Evolutionary conservation across 345 rosid species (phyloP).

Genomic region (Lagerstroemia speciosa): DNA sequence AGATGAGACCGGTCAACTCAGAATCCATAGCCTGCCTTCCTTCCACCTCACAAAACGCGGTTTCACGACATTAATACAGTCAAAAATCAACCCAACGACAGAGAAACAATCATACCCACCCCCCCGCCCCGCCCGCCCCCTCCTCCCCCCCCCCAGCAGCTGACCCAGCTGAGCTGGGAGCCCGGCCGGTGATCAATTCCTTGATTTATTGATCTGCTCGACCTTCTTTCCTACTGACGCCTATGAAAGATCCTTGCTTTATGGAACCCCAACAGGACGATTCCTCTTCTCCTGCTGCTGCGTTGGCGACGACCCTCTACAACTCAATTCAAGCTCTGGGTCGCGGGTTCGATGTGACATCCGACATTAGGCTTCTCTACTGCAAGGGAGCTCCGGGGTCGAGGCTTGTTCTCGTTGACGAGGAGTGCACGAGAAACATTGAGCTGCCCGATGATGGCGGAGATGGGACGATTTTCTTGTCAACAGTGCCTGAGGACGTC

Average conservation of each 20-base stretch:
- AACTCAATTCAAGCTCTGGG: conserved; percentile 94
- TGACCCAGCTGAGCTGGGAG: not conserved
- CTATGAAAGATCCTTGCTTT: conserved; percentile 13
- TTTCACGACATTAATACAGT: conserved; percentile 27
- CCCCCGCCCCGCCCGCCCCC: conserved; percentile 19
- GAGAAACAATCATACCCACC: conserved; percentile 14
- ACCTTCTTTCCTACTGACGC: not conserved
- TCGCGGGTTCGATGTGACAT: conserved; percentile 89
- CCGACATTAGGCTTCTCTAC: conserved; percentile 83
- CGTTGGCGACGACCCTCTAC: conserved; percentile 59
- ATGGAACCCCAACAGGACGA: conserved; percentile 37
- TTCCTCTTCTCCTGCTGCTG: conserved; percentile 10
- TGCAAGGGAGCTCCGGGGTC: conserved; percentile 94
- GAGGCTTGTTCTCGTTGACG: conserved; percentile 65
- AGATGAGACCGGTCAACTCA: conserved; percentile 47
- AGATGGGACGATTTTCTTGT: conserved; percentile 37
- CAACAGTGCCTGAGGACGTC: conserved; percentile 56
- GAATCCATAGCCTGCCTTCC: conserved; percentile 17
- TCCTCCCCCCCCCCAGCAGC: not conserved
- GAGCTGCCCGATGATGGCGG: conserved; percentile 17
- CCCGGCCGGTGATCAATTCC: not conserved
- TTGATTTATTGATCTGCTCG: not conserved
- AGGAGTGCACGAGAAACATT: conserved; percentile 54
- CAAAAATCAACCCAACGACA: conserved; percentile 16
- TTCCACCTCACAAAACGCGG: conserved; percentile 32